Evolutionary conservation across 1,139 yeast species (phyloP), one percentile per base, ranked within the genome.

Genomic region (Zygoascus hellenicus): DNA sequence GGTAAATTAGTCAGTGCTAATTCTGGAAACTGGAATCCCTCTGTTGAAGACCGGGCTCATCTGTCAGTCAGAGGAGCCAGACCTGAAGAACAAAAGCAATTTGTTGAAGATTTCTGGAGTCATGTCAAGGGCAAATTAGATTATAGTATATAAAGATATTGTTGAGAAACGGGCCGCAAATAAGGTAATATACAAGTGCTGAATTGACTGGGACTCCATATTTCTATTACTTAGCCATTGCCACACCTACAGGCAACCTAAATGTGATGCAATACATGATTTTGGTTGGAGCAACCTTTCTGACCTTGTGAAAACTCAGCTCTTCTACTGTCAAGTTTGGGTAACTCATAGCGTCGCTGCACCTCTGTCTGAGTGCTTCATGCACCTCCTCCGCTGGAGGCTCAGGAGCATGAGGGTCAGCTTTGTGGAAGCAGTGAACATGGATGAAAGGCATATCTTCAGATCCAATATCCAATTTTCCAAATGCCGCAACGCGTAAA

Each of bases 271-370:
- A 89, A 63, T 79, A 90, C 98, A 92, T 92, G 31, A 92, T 92
- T 63, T 92, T 94, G 2, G 97, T 88, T 2, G 98, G 98, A 0
- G 98, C 92, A 11, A 94, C 98, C 62, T 81, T 82, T 60, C 98
- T 78, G 11, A 94, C 98, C 55, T 83, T 70, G 61, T 90, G 97
- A 65, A 89, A 84, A 1, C 67, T 61, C 38, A 85, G 69, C 0
- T 67, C 57, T 6, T 43, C 46, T 5, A 36, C 46, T 9, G 48
- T 60, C 6, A 70, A 66, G 1, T 80, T 69, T 1, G 76, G 71
- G 58, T 57, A 72, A 2, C 75, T 71, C 54, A 92, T 67, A 26
- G 79, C 68, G 1, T 70, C 62, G n/a, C 75, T 67, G 17, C 92
- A 76, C 49, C 82, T 77, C 9, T 63, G 59, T 53, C 82, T 81